These are phyloP conservation scores for Fusarium sp. DNA, from an alignment of 2,329 filamentous ascomycete genomes.

Conservation along the genomic window DNA sequence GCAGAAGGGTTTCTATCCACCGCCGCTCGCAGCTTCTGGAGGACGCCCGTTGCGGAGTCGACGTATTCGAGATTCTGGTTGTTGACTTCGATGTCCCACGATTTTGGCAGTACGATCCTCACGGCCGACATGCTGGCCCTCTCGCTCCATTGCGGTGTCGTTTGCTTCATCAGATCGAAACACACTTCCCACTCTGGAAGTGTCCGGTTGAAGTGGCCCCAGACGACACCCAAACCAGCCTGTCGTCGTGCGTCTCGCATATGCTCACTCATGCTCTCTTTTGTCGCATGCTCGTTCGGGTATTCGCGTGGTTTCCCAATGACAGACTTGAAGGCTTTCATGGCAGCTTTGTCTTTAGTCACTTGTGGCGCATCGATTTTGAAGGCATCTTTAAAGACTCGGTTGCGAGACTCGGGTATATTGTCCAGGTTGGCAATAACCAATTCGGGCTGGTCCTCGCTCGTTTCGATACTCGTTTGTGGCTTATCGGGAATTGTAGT, in stretches of 20 bases:
- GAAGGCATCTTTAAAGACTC: constrained; percentile 49
- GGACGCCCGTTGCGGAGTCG: constrained; percentile 52
- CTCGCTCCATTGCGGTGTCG: constrained; percentile 52
- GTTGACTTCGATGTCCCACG: constrained; percentile 52
- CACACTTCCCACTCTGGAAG: constrained; percentile 57
- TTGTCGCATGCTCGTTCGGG: constrained; percentile 44
- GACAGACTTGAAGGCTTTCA: constrained; percentile 46
- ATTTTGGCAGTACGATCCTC: constrained; percentile 53
- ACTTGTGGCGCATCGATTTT: constrained; percentile 36
- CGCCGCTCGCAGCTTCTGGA: constrained; percentile 51
- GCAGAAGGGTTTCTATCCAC: constrained; percentile 52
- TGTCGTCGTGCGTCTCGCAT: constrained; percentile 52
- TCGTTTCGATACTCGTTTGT: constrained; percentile 10
- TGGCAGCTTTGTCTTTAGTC: constrained; percentile 34
- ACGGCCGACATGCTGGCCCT: constrained; percentile 53
- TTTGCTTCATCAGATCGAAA: constrained; percentile 54
- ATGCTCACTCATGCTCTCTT: constrained; percentile 41
- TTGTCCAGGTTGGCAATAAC: constrained; percentile 33
- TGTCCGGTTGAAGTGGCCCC: constrained; percentile 46
- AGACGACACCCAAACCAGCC: constrained; percentile 53
- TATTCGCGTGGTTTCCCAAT: constrained; percentile 48
- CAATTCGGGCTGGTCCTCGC: constrained; percentile 12
- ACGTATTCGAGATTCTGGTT: constrained; percentile 53
- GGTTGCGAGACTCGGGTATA: constrained; percentile 42
- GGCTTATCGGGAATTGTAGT: not conserved